These are phyloP conservation scores for Dioscorea cayenensis DNA, from an alignment of 116 monocot species.

Conservation along the genomic window DNA sequence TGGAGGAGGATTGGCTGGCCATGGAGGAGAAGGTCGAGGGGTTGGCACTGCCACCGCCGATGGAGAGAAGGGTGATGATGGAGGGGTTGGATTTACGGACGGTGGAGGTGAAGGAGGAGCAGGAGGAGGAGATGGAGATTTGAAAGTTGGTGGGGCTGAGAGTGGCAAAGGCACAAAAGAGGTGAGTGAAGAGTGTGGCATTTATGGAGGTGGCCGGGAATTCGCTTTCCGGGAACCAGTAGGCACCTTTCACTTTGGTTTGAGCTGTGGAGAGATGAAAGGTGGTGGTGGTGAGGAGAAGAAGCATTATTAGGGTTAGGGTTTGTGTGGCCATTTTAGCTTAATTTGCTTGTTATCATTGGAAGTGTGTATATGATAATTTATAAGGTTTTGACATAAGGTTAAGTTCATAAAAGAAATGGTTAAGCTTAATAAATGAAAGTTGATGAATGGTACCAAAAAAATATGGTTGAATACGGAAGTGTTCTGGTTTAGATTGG, in stretches of 20 bases:
- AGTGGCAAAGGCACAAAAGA: constrained; percentile 21
- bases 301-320: background rate
- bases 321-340: background rate
- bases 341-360: too few species aligned
- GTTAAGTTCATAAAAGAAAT: too few species aligned
- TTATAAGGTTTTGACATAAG: too few species aligned
- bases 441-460: too few species aligned
- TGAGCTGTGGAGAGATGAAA: background rate
- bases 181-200: constrained; percentile 20
- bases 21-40: constrained; percentile 3
- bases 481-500: too few species aligned
- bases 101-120: constrained; percentile 15
- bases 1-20: constrained; percentile 6
- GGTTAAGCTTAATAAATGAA: too few species aligned
- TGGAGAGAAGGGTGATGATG: constrained; percentile 10
- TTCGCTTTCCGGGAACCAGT: background rate
- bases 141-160: constrained; percentile 1
- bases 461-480: too few species aligned
- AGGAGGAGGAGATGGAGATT: constrained; percentile 12
- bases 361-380: too few species aligned
- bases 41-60: constrained; percentile 2
- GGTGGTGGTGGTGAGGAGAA: background rate
- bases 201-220: constrained; percentile 3
- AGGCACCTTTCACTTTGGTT: background rate
- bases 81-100: constrained; percentile 3